Conservation (phyloP, 2,329 filamentous ascomycete species). For the Hirsutella rhossiliensis region DNA sequence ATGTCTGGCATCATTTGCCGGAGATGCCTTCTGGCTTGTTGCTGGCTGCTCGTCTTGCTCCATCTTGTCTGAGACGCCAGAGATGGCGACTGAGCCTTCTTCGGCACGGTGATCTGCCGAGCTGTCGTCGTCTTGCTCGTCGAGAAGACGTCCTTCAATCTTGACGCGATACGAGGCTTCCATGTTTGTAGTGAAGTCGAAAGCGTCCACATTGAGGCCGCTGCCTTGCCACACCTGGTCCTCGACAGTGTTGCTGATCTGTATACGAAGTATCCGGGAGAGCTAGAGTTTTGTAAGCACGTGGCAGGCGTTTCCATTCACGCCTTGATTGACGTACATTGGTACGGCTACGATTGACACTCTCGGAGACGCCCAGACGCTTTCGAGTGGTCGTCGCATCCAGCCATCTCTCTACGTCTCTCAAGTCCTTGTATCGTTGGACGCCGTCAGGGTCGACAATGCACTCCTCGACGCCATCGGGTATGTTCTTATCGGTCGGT, state of each 20-base stretch:
- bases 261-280: constrained; percentile 77
- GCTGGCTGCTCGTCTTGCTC: constrained; percentile 12
- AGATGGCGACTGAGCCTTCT: constrained; percentile 32
- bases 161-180: constrained; percentile 81
- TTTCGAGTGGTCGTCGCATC: constrained; percentile 94
- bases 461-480: constrained; percentile 75
- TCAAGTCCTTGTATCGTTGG: constrained; percentile 68
- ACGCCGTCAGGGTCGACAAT: constrained; percentile 68
- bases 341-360: constrained; percentile 39
- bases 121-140: constrained; percentile 47
- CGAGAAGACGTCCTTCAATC: constrained; percentile 77
- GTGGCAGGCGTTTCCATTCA: too few species aligned
- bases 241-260: constrained; percentile 90
- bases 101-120: constrained; percentile 16
- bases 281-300: constrained; percentile 32
- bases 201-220: constrained; percentile 57
- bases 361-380: constrained; percentile 58
- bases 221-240: constrained; percentile 85
- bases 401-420: constrained; percentile 75
- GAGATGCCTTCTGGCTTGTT: constrained; percentile 21
- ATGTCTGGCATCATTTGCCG: constrained; percentile 29
- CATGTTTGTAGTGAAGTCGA: constrained; percentile 67
- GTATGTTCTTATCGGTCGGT: constrained; percentile 89
- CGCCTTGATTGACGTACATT: constrained; percentile 37
- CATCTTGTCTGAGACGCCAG: constrained; percentile 13